Evolutionary conservation across 495 filamentous ascomycete species (phyloP).

Genomic region (Xylaria longipes): DNA sequence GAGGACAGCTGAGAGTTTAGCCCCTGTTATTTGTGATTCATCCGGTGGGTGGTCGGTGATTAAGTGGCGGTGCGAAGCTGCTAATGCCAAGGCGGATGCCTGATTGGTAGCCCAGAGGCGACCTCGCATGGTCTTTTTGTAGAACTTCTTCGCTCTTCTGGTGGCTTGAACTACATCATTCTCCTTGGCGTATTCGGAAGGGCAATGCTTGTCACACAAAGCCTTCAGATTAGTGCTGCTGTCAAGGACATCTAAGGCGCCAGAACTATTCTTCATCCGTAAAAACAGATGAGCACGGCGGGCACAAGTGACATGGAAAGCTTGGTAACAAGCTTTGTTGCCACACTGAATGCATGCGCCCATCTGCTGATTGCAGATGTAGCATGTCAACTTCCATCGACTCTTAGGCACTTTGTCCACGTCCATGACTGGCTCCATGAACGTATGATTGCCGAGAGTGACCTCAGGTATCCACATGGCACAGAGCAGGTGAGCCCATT

Average conservation of each 20-base stretch:
- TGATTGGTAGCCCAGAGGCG: conserved; percentile 91
- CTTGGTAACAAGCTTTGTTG: conserved; percentile 94
- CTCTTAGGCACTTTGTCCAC: conserved; percentile 95
- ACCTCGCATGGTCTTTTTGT: conserved; percentile 83
- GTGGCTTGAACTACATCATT: conserved; percentile 68
- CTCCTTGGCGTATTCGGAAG: conserved; percentile 84
- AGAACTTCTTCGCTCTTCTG: conserved; percentile 70
- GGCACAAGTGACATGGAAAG: conserved; percentile 98
- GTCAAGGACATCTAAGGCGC: conserved; percentile 79
- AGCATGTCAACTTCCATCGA: conserved; percentile 92
- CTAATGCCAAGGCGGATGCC: conserved; percentile 79
- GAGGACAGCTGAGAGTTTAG: conserved; percentile 62
- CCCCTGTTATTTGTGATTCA: conserved; percentile 62
- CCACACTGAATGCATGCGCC: conserved; percentile 98
- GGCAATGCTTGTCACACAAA: conserved; percentile 95
- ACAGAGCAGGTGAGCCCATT: conserved; percentile 96
- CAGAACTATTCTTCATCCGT: conserved; percentile 94
- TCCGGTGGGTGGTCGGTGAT: conserved; percentile 63
- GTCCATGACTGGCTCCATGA: conserved; percentile 98
- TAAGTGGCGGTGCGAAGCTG: conserved; percentile 66
- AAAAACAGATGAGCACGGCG: conserved; percentile 85
- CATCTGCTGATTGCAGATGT: conserved; percentile 97
- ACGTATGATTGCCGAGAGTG: conserved; percentile 90
- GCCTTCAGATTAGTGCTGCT: conserved; percentile 85
- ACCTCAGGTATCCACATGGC: conserved; percentile 99